Base-by-base conservation (phyloP, 352 stramenopile genomes). In the Pilasporangium apinafurcum region DNA sequence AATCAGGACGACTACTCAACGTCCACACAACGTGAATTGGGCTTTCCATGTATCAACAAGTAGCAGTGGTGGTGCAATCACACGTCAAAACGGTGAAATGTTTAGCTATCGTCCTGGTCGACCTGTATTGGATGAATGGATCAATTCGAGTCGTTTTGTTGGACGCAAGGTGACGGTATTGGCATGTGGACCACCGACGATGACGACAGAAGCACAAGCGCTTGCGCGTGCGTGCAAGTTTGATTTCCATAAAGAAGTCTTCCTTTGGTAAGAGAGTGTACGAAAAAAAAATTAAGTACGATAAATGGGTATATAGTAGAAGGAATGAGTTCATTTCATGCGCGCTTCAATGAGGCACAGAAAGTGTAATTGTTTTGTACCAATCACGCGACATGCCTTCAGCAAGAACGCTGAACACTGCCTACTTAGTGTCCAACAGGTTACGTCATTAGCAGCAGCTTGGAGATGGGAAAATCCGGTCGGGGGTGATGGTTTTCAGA, bases 241-340 rank as follows among this genome's bases (percentile, higher is more conserved):
- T 47, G 72, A 84, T 41, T 90, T 92, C 53, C 80, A 92, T 57
- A 90, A 88, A 47, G 81, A 92, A 46, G 63, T 88, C 27, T 92
- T 92, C 48, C 65, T 70, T 45, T 90, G 78, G 70, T 92, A 77
- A 59, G 2, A 20, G 8, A 26, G n/a, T n/a, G n/a, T n/a, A n/a
- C n/a, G n/a, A n/a, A n/a, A n/a, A n/a, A n/a, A n/a, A n/a, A n/a
- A n/a, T n/a, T n/a, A n/a, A n/a, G n/a, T n/a, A n/a, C n/a, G n/a
- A n/a, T n/a, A n/a, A n/a, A n/a, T n/a, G n/a, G n/a, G n/a, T n/a
- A n/a, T n/a, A n/a, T n/a, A n/a, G n/a, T n/a, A n/a, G n/a, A n/a
- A n/a, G n/a, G n/a, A n/a, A n/a, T n/a, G n/a, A n/a, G n/a, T n/a
- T n/a, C n/a, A n/a, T n/a, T n/a, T n/a, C n/a, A n/a, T n/a, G n/a